phyloP scores from a whole-genome alignment of 345 rosid species.

The Euphorbia lathyris region DNA sequence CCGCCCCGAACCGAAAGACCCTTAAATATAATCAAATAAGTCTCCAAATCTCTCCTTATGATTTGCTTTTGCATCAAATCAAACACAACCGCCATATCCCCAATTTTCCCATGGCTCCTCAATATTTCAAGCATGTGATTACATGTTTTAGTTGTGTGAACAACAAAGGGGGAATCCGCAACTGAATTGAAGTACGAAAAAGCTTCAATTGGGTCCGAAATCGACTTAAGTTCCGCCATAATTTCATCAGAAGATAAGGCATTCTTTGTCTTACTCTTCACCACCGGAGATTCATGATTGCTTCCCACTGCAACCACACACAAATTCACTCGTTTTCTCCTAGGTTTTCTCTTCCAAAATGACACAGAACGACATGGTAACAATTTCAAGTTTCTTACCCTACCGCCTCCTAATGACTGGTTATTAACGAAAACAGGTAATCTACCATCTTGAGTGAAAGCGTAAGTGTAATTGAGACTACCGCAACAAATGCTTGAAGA shows the following conservation, averaged over 20 bases:
- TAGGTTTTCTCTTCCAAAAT: conserved; percentile 31
- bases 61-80: conserved; percentile 75
- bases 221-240: conserved; percentile 41
- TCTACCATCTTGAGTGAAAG: conserved; percentile 17
- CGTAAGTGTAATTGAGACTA: conserved; percentile 25
- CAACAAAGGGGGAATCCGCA: conserved; percentile 39
- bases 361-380: conserved; percentile 26
- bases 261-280: conserved; percentile 29
- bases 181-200: conserved; percentile 60
- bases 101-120: conserved; percentile 52
- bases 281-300: conserved; percentile 27
- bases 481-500: conserved; percentile 41
- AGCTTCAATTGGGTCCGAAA: conserved; percentile 53
- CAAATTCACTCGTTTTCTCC: conserved; percentile 33
- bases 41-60: conserved; percentile 55
- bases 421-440: too few relatives aligned
- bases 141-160: conserved; percentile 66
- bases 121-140: conserved; percentile 78
- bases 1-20: conserved; percentile 58
- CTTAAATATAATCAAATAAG: conserved; percentile 65
- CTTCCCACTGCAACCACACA: conserved; percentile 33
- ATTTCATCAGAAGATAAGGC: conserved; percentile 49
- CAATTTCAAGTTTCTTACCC: conserved; percentile 34
- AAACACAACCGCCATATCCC: conserved; percentile 69
- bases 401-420: conserved; percentile 21